Evolutionary conservation across 2,329 filamentous ascomycete genomes (phyloP).

Genomic region (Nannizziopsis barbatae): DNA sequence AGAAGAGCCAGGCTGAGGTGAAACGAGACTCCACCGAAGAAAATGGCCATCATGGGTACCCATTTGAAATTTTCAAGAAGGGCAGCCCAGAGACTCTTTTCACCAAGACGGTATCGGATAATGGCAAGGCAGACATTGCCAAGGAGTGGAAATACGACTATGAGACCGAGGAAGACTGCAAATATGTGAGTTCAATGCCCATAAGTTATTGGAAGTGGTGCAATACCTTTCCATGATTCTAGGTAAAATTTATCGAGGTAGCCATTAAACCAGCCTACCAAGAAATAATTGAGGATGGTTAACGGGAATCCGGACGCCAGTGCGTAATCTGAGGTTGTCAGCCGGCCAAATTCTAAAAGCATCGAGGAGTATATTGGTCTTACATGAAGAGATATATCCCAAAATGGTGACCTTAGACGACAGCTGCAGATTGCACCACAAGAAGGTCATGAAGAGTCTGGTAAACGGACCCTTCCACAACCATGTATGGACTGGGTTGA

Average conservation of each 20-base stretch:
- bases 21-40: slow-evolving; percentile 59
- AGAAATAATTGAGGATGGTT: slow-evolving; percentile 58
- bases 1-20: slow-evolving; percentile 72
- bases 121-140: slow-evolving; percentile 52
- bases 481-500: slow-evolving; percentile 67
- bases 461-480: slow-evolving; percentile 64
- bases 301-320: slow-evolving; percentile 57
- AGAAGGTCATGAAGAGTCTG: slow-evolving; percentile 62
- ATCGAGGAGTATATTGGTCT: background rate
- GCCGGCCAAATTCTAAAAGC: background rate
- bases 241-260: slow-evolving; percentile 56
- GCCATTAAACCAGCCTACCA: slow-evolving; percentile 60
- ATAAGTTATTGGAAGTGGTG: slow-evolving; percentile 22
- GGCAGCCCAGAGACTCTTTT: slow-evolving; percentile 40
- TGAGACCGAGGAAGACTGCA: slow-evolving; percentile 31
- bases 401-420: slow-evolving; percentile 60
- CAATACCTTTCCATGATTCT: slow-evolving; percentile 51
- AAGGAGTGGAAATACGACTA: slow-evolving; percentile 54
- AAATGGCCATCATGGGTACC: slow-evolving; percentile 57
- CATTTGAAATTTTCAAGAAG: slow-evolving; percentile 51
- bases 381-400: slow-evolving; percentile 55
- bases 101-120: slow-evolving; percentile 51
- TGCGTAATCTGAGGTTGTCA: slow-evolving; percentile 45
- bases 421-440: slow-evolving; percentile 51
- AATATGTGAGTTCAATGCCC: background rate